phyloP scores from a whole-genome alignment of 1,284 basidiomycete genomes.

The Moniliella sp. region DNA sequence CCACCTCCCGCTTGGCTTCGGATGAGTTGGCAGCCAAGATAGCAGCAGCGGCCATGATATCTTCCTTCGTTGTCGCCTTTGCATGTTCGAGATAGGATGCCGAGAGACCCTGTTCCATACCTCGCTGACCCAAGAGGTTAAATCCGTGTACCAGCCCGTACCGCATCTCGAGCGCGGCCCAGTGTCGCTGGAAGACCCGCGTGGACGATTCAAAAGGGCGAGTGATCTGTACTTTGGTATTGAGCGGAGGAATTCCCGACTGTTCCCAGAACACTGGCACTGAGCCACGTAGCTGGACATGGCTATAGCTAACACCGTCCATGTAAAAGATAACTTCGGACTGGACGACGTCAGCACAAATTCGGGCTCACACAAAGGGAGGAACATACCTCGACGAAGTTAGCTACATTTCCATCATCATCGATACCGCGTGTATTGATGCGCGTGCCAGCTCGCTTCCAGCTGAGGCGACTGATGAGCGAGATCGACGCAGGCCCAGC shows the following conservation, averaged over 20 bases:
- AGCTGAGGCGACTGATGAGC: constrained; percentile 59
- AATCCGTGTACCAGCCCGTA: constrained; percentile 22
- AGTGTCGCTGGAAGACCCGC: constrained; percentile 83
- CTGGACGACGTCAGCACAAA: no score
- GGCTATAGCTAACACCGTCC: constrained; percentile 62
- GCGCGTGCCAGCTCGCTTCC: constrained; percentile 83
- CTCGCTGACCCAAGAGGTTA: constrained; percentile 36
- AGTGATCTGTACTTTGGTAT: constrained; percentile 33
- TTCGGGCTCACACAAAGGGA: no score
- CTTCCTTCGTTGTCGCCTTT: constrained; percentile 10
- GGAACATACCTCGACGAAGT: constrained; percentile 55
- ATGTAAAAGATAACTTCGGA: constrained; percentile 75
- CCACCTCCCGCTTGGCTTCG: neutral
- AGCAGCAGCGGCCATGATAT: constrained; percentile 5
- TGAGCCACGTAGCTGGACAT: constrained; percentile 75
- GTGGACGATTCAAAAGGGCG: constrained; percentile 75
- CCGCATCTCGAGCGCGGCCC: constrained; percentile 45
- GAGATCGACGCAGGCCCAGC: constrained; percentile 16
- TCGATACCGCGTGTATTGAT: constrained; percentile 94
- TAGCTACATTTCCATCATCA: constrained; percentile 87
- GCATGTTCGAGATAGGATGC: constrained; percentile 44
- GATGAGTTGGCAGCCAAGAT: neutral
- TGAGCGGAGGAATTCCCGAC: constrained; percentile 37
- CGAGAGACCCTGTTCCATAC: constrained; percentile 69
- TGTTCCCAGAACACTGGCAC: constrained; percentile 47